Conservation (phyloP, 1,139 yeast genomes). For the Casaregolazyma suthepensis region DNA sequence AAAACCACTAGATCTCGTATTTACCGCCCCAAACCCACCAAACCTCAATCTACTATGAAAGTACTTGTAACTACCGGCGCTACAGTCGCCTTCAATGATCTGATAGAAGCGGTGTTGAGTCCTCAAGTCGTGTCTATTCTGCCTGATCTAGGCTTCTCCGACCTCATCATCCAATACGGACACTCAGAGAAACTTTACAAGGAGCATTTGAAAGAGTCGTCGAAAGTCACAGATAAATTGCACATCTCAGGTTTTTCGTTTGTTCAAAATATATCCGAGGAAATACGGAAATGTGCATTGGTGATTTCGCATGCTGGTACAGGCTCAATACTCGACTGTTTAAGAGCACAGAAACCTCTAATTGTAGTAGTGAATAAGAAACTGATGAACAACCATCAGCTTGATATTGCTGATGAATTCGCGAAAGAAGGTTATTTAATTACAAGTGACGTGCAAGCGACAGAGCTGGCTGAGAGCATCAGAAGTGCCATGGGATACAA, state of each 20-base stretch:
- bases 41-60: conserved; percentile 11
- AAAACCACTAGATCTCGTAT: background rate
- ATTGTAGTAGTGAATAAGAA: conserved; percentile 64
- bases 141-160: conserved; percentile 33
- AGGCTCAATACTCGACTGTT: conserved; percentile 79
- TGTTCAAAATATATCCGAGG: conserved; percentile 39
- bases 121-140: conserved; percentile 37
- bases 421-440: conserved; percentile 34
- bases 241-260: conserved; percentile 35
- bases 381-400: conserved; percentile 84
- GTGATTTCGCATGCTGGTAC: conserved; percentile 89
- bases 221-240: conserved; percentile 23
- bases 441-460: conserved; percentile 15
- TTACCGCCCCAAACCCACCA: background rate
- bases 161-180: conserved; percentile 66
- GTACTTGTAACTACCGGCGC: conserved; percentile 76
- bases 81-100: conserved; percentile 62
- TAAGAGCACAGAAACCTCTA: conserved; percentile 50
- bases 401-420: conserved; percentile 64
- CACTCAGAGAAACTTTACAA: conserved; percentile 30
- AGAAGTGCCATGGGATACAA: conserved; percentile 6
- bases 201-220: conserved; percentile 3
- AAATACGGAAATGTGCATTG: conserved; percentile 42
- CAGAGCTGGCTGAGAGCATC: conserved; percentile 16
- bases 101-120: conserved; percentile 42